Percentiles rank a stretch among this genome's conserved stretches.
Evolutionary conservation across 2,329 filamentous ascomycete genomes (phyloP).

Genomic region (Aspergillus thermomutatus): DNA sequence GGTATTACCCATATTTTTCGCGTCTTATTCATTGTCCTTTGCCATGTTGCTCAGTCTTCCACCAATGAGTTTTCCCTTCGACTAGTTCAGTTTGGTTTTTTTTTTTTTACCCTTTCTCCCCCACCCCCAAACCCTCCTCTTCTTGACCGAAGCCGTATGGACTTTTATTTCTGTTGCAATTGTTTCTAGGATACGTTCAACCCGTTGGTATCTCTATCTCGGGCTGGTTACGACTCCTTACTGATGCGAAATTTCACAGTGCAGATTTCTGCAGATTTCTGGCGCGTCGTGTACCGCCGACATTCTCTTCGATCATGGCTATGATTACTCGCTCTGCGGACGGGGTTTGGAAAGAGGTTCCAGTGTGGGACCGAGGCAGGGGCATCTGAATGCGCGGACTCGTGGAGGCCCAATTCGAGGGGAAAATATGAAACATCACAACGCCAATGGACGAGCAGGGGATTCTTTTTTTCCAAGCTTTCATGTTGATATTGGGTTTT

Average conservation of each 20-base stretch:
- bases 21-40: too few relatives aligned
- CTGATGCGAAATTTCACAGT: neutral
- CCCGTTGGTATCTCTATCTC: neutral
- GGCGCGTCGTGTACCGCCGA: neutral
- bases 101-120: neutral
- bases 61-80: neutral
- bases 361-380: neutral
- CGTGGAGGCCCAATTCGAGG: neutral
- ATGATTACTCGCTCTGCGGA: neutral
- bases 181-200: neutral
- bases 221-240: neutral
- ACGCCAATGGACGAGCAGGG: neutral
- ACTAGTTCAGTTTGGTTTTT: neutral
- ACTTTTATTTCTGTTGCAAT: neutral
- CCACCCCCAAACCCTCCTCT: neutral
- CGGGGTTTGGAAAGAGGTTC: neutral
- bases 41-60: neutral
- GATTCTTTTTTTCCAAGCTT: neutral
- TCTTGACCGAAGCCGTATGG: neutral
- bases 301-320: neutral
- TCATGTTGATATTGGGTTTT: neutral
- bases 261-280: neutral
- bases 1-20: neutral
- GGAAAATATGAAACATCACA: neutral
- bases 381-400: neutral